Conservation (phyloP, 331 rosid genomes). For the Telfairia occidentalis region DNA sequence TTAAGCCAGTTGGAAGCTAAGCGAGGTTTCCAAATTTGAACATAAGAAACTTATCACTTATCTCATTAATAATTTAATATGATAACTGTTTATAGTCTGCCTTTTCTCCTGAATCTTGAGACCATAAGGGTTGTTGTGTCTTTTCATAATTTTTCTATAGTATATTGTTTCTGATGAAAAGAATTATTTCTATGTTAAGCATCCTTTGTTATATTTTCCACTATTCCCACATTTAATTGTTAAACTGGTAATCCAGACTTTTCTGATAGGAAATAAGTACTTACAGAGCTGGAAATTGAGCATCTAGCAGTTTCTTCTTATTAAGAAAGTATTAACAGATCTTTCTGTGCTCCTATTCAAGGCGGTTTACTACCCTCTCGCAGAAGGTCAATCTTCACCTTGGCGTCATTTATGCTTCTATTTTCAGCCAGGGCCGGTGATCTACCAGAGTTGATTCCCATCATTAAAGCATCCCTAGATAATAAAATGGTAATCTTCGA, state of each 20-base stretch:
- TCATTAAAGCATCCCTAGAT: slow-evolving; percentile 44
- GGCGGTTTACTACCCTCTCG: slow-evolving; percentile 72
- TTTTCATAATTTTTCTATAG: background rate
- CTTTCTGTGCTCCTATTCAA: slow-evolving; percentile 27
- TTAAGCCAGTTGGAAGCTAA: background rate
- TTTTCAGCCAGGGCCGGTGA: slow-evolving; percentile 63
- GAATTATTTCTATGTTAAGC: background rate
- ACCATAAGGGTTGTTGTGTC: background rate
- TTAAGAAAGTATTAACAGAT: background rate
- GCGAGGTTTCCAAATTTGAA: background rate
- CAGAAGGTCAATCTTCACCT: slow-evolving; percentile 75
- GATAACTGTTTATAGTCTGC: background rate
- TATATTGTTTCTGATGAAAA: background rate
- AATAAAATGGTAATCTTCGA: slow-evolving; percentile 33
- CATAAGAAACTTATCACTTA: background rate
- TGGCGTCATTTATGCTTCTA: slow-evolving; percentile 78
- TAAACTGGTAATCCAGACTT: background rate
- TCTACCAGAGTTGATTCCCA: slow-evolving; percentile 54
- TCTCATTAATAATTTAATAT: background rate
- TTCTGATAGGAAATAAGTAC: background rate
- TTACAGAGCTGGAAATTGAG: too few relatives aligned
- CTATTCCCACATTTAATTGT: background rate
- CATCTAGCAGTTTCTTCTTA: slow-evolving; percentile 6
- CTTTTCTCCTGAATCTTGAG: background rate
- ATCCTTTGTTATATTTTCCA: background rate